Evolutionary conservation across 345 rosid species (phyloP).

Genomic region (Cardamine resedifolia): DNA sequence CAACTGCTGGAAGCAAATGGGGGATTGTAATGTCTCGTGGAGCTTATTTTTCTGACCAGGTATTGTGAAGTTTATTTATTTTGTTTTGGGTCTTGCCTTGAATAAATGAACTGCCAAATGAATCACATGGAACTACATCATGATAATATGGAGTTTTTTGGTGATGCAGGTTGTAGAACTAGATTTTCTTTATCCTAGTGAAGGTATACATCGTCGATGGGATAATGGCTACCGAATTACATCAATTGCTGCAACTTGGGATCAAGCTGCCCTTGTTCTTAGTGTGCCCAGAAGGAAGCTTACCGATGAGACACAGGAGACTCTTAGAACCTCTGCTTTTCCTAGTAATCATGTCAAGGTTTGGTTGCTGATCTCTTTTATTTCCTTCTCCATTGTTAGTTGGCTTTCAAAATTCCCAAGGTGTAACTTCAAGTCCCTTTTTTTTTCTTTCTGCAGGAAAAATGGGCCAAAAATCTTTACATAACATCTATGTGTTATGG

Average conservation of each 20-base stretch:
- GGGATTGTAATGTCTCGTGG: slow-evolving; percentile 99
- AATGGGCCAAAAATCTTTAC: slow-evolving; percentile 95
- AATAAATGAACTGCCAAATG: background rate
- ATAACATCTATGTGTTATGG: slow-evolving; percentile 92
- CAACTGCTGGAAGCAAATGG: slow-evolving; percentile 96
- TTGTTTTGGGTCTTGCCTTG: background rate
- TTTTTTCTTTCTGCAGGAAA: slow-evolving; percentile 74
- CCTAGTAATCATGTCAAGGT: slow-evolving; percentile 99
- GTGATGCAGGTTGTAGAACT: slow-evolving; percentile 82
- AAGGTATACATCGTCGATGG: slow-evolving; percentile 98
- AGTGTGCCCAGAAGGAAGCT: slow-evolving; percentile 94
- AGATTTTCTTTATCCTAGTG: slow-evolving; percentile 98
- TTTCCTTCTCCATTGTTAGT: background rate
- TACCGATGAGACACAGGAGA: slow-evolving; percentile 90
- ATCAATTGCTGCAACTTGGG: slow-evolving; percentile 88
- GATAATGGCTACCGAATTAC: slow-evolving; percentile 91
- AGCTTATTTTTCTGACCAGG: slow-evolving; percentile 90
- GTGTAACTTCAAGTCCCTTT: slow-evolving; percentile 10
- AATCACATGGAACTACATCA: background rate
- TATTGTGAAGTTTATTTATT: slow-evolving; percentile 20
- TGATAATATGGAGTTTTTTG: background rate
- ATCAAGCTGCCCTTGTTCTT: slow-evolving; percentile 92
- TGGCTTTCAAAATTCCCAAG: background rate
- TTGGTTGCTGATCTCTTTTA: background rate
- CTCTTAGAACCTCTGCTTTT: slow-evolving; percentile 90